These are phyloP conservation scores for Chloranthus sessilifolius DNA, from an alignment of 164 flowering plant species.

Conservation along the genomic window DNA sequence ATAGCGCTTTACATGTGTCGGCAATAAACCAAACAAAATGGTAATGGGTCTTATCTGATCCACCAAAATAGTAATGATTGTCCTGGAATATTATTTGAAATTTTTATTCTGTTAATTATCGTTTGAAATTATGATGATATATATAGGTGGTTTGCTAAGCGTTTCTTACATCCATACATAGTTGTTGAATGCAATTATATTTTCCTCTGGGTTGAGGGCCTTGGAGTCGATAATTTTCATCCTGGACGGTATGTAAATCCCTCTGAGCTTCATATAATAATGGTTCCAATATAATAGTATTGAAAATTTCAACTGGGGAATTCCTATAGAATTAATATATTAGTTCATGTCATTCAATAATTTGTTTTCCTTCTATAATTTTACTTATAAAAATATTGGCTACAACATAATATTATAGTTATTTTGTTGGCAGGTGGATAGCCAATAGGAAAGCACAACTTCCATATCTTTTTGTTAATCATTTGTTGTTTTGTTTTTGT, in stretches of 20 bases:
- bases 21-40: slow-evolving; percentile 63
- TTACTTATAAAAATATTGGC: too few relatives aligned
- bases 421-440: neutral
- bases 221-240: too few relatives aligned
- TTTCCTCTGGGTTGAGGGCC: slow-evolving; percentile 77
- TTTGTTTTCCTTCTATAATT: neutral
- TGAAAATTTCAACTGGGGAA: neutral
- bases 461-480: neutral
- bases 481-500: too few relatives aligned
- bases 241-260: too few relatives aligned
- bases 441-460: neutral
- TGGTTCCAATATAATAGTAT: neutral
- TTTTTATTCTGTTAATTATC: neutral
- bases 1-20: slow-evolving; percentile 44
- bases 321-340: neutral
- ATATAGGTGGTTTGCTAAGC: slow-evolving; percentile 71
- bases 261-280: neutral
- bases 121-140: neutral
- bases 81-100: too few relatives aligned
- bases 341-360: neutral
- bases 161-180: slow-evolving; percentile 67
- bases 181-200: slow-evolving; percentile 47
- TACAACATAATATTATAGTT: neutral
- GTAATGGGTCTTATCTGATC: slow-evolving; percentile 10
- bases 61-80: neutral